Conservation (phyloP, 306 rosid species). For the Gastrolobium bilobum region DNA sequence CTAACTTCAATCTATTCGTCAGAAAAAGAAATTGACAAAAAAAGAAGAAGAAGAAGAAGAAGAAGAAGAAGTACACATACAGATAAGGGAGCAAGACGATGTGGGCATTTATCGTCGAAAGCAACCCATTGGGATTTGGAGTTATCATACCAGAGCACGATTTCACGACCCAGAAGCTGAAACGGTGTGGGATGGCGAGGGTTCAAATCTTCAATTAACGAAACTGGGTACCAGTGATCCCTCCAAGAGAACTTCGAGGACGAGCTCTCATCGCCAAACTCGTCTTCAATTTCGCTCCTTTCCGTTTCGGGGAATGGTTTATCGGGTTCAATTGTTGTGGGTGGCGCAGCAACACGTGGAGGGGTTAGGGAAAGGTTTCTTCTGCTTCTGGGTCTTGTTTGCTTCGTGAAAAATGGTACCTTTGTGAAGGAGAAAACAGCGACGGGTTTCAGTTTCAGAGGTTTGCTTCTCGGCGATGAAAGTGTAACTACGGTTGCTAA, state of each 20-base stretch:
- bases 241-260: constrained; percentile 82
- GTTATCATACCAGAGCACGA: constrained; percentile 86
- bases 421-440: constrained; percentile 49
- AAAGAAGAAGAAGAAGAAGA: not conserved
- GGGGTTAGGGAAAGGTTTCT: constrained; percentile 48
- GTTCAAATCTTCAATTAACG: constrained; percentile 87
- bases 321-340: constrained; percentile 62
- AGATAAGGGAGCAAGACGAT: constrained; percentile 95
- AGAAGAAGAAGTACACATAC: constrained; percentile 61
- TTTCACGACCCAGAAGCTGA: constrained; percentile 94
- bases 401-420: constrained; percentile 21
- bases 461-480: constrained; percentile 51
- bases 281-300: constrained; percentile 55
- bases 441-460: constrained; percentile 47
- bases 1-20: constrained; percentile 30
- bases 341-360: constrained; percentile 74
- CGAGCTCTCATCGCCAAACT: constrained; percentile 60
- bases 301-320: constrained; percentile 48
- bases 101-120: constrained; percentile 97
- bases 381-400: constrained; percentile 45
- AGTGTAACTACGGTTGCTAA: constrained; percentile 58
- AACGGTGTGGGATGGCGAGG: constrained; percentile 80
- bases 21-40: not conserved
- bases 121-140: constrained; percentile 78
- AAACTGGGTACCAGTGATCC: constrained; percentile 99